These are phyloP conservation scores for Triticum timopheevii DNA, from an alignment of 176 grass and related monocot species.

Conservation along the genomic window DNA sequence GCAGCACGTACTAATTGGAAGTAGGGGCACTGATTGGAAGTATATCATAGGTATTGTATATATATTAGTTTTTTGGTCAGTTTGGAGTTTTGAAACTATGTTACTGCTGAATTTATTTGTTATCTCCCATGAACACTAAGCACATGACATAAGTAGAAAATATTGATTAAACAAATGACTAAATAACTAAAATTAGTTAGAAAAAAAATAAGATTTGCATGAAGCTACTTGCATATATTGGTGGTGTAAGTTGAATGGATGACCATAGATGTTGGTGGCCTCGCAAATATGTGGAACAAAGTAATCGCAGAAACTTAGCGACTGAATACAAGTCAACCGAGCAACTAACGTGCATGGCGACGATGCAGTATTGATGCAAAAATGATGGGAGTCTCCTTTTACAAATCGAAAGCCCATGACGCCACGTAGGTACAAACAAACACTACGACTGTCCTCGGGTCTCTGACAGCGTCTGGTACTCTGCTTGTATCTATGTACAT, in stretches of 20 bases:
- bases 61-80: too few species aligned
- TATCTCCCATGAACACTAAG: background rate
- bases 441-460: background rate
- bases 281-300: background rate
- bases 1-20: too few species aligned
- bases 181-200: background rate
- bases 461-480: slow-evolving; percentile 3
- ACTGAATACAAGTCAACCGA: background rate
- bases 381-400: background rate
- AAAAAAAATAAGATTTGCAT: background rate
- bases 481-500: background rate
- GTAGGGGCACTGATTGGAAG: too few species aligned
- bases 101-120: background rate
- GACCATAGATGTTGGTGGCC: background rate
- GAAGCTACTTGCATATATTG: background rate
- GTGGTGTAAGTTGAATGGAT: background rate
- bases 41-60: too few species aligned
- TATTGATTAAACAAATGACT: background rate
- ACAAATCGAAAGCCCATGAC: background rate
- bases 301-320: background rate
- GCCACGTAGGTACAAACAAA: background rate
- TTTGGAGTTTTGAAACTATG: background rate
- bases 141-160: background rate
- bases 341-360: background rate
- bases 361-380: background rate